Base-by-base conservation (phyloP, 202 grass and related monocot genomes). In the Sporobolus alterniflorus region DNA sequence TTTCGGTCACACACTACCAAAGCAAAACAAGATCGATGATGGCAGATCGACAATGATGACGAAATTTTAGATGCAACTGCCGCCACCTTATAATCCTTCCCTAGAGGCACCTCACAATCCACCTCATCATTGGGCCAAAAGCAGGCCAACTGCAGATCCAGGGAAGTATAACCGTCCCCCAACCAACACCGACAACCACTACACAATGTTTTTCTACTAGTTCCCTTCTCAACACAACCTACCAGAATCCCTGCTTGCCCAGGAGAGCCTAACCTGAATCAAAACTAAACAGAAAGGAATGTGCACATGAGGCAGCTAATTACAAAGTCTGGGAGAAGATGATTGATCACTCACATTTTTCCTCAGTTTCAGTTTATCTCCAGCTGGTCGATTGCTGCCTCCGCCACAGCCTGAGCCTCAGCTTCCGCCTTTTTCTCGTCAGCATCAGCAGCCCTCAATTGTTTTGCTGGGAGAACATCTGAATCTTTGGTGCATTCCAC, bases 361-460 rank as follows among this genome's bases (percentile, higher is more conserved):
- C 25, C 15, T 0, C 44, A 69, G 29, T 90, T n/a, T n/a, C 81
- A 90, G 65, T 94, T 39, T 39, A 39, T 39, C 36, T 39, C 36
- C 25, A 99, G 81, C 60, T 86, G 85, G 72, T 81, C 90, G 89
- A 99, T 72, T 77, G 95, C 70, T 64, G 81, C 87, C 81, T 94
- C 89, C 25, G 79, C 77, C 13, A 71, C 78, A 9, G 69, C 84
- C 74, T 87, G 67, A 74, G 84, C 71, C 26, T 84, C 71, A 28
- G 77, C 85, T 77, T 49, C 77, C 11, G 3, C 75, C 7, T 84
- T 75, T 8, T 16, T 17, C 7, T 41, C n/a, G 12, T 56, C n/a
- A 0, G 40, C 60, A 26, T 46, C 34, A 8, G 8, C 70, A 26
- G 79, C 63, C 17, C 22, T 32, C 16, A 40, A 75, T 66, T 75